Evolutionary conservation across 2,329 filamentous ascomycete genomes (phyloP), one percentile per base, ranked within the genome.

Genomic region (Fusarium stilboides): DNA sequence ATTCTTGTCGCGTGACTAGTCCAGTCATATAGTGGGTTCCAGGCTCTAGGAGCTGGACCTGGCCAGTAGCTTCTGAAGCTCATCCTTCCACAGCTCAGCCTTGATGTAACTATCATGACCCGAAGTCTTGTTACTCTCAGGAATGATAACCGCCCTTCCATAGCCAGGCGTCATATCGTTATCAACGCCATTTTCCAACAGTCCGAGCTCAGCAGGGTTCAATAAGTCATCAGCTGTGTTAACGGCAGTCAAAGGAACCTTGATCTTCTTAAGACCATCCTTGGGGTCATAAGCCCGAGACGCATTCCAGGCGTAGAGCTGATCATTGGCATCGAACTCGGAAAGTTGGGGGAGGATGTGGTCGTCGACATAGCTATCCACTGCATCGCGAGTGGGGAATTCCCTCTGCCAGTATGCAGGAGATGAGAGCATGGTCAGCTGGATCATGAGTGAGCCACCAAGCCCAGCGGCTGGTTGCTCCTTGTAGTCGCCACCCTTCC

Each of bases 201-300:
- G 26, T 3, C 36, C 57, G 0, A 69, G 66, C 34, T 69, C 66
- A 0, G 28, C 28, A 0, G 61, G 66, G 15, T 69, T 69, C 39
- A 69, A 43, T 43, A 52, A 62, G 5, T 69, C 66, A 37, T 69
- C 65, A 1, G 61, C 65, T 6, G 66, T 69, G 9, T 69, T 66
- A 0, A 69, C 56, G 0, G 61, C 65, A 13, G 61, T 69, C 17
- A 69, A 6, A 19, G 65, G 61, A n/a, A 44, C 66, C 0, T 22
- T 44, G 13, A 69, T 69, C 0, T 40, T 68, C 2, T 65, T 60
- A 0, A 69, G 55, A 0, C 43, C 43, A 2, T 43, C 39, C 3
- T 62, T 55, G 3, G 66, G 65, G 13, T 52, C 40, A 3, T 57
- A 69, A 0, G 51, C 49, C 0, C 61, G 14, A 2, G 65, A 69